phyloP scores from a whole-genome alignment of 139 green algal genomes.

The Choricystis sp. region DNA sequence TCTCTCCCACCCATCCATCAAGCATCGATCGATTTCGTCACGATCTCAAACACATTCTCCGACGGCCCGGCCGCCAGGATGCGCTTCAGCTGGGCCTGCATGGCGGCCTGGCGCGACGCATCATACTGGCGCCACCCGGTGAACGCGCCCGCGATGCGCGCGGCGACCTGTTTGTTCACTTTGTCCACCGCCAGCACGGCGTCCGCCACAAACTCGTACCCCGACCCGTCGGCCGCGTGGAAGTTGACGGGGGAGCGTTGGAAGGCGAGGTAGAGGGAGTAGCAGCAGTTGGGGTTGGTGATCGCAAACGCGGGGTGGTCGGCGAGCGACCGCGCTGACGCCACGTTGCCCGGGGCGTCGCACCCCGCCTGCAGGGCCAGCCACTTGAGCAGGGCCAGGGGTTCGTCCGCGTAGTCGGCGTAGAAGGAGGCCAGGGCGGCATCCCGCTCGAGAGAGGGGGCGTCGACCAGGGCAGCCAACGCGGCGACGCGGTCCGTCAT shows the following conservation, averaged over 20 bases:
- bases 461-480: slow-evolving; percentile 42
- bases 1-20: no score
- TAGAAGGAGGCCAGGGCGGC: slow-evolving; percentile 59
- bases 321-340: slow-evolving; percentile 47
- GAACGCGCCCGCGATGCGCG: slow-evolving; percentile 68
- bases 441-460: slow-evolving; percentile 9
- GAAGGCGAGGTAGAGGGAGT: slow-evolving; percentile 62
- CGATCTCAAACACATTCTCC: slow-evolving; percentile 34
- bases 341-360: slow-evolving; percentile 63
- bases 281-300: slow-evolving; percentile 84
- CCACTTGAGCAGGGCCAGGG: slow-evolving; percentile 89
- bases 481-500: slow-evolving; percentile 92
- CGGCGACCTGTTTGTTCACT: slow-evolving; percentile 65
- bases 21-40: slow-evolving; percentile 55
- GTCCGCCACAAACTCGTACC: slow-evolving; percentile 87
- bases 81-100: slow-evolving; percentile 66
- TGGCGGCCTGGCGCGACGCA: slow-evolving; percentile 38
- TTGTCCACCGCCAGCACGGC: slow-evolving; percentile 57
- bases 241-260: slow-evolving; percentile 76
- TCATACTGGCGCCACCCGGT: slow-evolving; percentile 76
- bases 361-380: slow-evolving; percentile 46
- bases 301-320: slow-evolving; percentile 76
- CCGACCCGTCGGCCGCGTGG: slow-evolving; percentile 79
- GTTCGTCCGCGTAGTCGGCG: slow-evolving; percentile 66
- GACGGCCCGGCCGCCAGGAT: slow-evolving; percentile 43